Evolutionary conservation across 1,139 yeast species (phyloP).

Genomic region (Taiozyma onychis): DNA sequence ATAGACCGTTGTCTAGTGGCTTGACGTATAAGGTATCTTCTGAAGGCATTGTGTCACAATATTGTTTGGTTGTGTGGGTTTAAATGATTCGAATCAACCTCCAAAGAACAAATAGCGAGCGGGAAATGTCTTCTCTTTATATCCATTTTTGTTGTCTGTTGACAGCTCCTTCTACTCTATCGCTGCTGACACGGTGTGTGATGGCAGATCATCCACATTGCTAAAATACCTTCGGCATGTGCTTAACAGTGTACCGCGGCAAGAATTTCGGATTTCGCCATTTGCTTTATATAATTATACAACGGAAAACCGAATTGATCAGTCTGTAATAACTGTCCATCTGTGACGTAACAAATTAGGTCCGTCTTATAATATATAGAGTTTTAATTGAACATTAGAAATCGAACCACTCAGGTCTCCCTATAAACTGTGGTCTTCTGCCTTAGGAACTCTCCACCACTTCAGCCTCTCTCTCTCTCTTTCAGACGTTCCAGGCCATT

Average conservation of each 20-base stretch:
- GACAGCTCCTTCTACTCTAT: background rate
- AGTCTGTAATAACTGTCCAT: too few species aligned
- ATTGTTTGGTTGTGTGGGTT: background rate
- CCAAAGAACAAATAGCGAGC: background rate
- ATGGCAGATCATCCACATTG: background rate
- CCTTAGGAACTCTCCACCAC: too few species aligned
- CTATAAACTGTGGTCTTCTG: too few species aligned
- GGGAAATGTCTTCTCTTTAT: too few species aligned
- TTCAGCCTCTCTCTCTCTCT: background rate
- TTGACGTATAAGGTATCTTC: slow-evolving; percentile 26
- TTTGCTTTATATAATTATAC: too few species aligned
- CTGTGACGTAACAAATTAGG: too few species aligned
- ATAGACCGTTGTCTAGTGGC: slow-evolving; percentile 45
- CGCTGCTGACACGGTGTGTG: background rate
- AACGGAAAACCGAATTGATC: too few species aligned
- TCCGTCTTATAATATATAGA: too few species aligned
- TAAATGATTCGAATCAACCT: background rate
- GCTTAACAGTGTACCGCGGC: background rate
- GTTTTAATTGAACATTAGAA: too few species aligned
- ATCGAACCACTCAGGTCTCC: too few species aligned
- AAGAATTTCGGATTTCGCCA: background rate
- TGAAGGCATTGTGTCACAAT: slow-evolving; percentile 7
- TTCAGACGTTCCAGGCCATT: too few species aligned
- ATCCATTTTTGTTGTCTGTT: background rate
- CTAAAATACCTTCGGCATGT: background rate